Base-by-base conservation (phyloP, 2,329 filamentous ascomycete species). In the Exserohilum rostratum region DNA sequence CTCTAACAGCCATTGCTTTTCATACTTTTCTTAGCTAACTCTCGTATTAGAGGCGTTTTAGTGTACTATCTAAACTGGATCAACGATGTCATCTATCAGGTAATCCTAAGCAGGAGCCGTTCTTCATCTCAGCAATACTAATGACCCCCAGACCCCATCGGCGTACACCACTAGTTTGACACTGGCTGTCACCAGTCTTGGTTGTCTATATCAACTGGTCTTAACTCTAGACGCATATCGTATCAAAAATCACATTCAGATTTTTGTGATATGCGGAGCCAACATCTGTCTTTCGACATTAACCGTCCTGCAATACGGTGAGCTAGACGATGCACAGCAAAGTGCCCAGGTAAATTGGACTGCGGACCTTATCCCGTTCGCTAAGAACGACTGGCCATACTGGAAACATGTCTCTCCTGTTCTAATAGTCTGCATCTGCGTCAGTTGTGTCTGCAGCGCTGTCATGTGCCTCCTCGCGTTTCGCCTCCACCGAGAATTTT, bases 241-340 rank as follows among this genome's bases (percentile, higher is more conserved):
- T 10, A 58, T 60, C 37, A 67, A 66, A 33, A 69, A 69, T 40
- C 63, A 64, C 31, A 55, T 69, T 9, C 66, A 70, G 45, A 37
- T 69, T 1, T 64, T 64, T 7, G 57, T 53, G 7, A 54, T 61
- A 40, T 63, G 62, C 34, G 37, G 61, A n/a, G 58, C 58, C 33
- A 66, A 70, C 33, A 31, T 61, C 7, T 61, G 56, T 20, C 44
- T 70, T 6, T 59, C 60, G 6, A 27, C 61, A 1, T 61, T 60
- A 2, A 54, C 62, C 5, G 30, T 64, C 22, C 50, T 70, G 58
- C 61, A 60, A n/a, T 65, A 65, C 27, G 43, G 40, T n/a, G 62
- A 68, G 31, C 58, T 57, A 6, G 22, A 38, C 2, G 5, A 42
- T 1, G 50, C 39, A 1, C 49, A 44, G 12, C 35, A 17, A 1